A percentile compares a stretch with the other conserved stretches of the same genome.
phyloP scores from a whole-genome alignment of 1,284 basidiomycete genomes.

The Boletellus deceptivus region DNA sequence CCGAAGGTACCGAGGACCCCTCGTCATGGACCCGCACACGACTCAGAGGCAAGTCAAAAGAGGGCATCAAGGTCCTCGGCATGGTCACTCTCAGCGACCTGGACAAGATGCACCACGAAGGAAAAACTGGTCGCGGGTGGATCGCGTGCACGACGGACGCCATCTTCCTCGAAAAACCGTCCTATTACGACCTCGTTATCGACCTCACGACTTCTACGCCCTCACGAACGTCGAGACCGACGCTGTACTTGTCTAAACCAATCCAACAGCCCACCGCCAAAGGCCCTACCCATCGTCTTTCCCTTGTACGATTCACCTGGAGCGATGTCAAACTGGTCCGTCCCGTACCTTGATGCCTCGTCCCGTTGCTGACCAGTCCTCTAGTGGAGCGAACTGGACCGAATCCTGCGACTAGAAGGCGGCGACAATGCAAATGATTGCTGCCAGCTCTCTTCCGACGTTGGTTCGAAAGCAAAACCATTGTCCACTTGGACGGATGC shows the following conservation, averaged over 20 bases:
- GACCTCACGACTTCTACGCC: conserved; percentile 68
- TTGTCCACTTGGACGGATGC: conserved; percentile 63
- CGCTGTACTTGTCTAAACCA: conserved; percentile 58
- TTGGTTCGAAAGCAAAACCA: conserved; percentile 36
- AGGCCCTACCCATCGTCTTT: conserved; percentile 52
- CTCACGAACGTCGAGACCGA: conserved; percentile 57
- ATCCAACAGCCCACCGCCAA: conserved; percentile 36
- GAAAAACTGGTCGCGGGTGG: conserved; percentile 63
- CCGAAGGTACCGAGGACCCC: conserved; percentile 23
- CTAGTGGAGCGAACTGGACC: conserved; percentile 73
- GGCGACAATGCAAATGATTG: conserved; percentile 32
- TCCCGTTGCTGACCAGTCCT: neutral
- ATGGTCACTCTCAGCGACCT: conserved; percentile 75
- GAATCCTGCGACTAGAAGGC: conserved; percentile 56
- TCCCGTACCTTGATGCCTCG: conserved; percentile 1
- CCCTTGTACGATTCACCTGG: conserved; percentile 70
- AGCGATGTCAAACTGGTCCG: conserved; percentile 71
- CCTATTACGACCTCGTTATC: conserved; percentile 72
- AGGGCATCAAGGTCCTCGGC: conserved; percentile 66
- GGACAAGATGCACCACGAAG: conserved; percentile 55
- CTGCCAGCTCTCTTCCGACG: conserved; percentile 36
- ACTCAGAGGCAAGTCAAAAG: conserved; percentile 45
- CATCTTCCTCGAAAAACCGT: conserved; percentile 74
- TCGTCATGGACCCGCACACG: conserved; percentile 26
- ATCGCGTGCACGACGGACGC: conserved; percentile 82